A percentile compares a stretch with the other conserved stretches of the same genome.
These are phyloP conservation scores for Peronospora tabacina DNA, from an alignment of 352 stramenopile genomes.

Conservation along the genomic window DNA sequence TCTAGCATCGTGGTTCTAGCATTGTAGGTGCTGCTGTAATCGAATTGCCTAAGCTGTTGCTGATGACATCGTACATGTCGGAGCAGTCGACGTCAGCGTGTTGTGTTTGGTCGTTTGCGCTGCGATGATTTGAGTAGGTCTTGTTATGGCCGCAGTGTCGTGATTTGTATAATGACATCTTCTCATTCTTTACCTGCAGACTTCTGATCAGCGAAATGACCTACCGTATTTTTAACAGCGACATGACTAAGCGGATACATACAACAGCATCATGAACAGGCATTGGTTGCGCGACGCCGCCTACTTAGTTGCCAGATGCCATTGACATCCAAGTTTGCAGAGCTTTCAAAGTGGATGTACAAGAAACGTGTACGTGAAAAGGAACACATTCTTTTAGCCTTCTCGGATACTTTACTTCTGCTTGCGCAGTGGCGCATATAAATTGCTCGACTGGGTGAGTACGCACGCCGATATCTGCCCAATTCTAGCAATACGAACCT, in stretches of 20 bases:
- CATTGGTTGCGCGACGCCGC: not conserved
- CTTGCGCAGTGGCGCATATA: not conserved
- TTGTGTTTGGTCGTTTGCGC: not conserved
- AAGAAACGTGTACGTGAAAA: not conserved
- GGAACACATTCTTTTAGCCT: not conserved
- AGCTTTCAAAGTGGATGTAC: not conserved
- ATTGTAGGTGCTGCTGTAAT: not conserved
- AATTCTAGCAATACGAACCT: conserved; percentile 16
- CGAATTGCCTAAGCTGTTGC: not conserved
- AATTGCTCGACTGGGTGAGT: not conserved
- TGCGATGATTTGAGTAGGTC: not conserved
- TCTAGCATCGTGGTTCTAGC: not conserved
- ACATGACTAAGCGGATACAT: not conserved
- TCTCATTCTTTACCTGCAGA: not conserved
- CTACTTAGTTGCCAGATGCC: not conserved
- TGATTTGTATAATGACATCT: not conserved
- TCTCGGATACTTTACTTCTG: not conserved
- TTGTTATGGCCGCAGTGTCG: not conserved
- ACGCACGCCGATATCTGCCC: not conserved
- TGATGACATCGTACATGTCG: not conserved
- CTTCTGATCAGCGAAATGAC: not conserved
- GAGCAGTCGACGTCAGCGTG: not conserved
- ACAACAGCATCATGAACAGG: not conserved
- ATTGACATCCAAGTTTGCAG: not conserved
- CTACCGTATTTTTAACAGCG: not conserved